Conservation (phyloP, 768 basidiomycete genomes). For the Termitomyces titanicus region DNA sequence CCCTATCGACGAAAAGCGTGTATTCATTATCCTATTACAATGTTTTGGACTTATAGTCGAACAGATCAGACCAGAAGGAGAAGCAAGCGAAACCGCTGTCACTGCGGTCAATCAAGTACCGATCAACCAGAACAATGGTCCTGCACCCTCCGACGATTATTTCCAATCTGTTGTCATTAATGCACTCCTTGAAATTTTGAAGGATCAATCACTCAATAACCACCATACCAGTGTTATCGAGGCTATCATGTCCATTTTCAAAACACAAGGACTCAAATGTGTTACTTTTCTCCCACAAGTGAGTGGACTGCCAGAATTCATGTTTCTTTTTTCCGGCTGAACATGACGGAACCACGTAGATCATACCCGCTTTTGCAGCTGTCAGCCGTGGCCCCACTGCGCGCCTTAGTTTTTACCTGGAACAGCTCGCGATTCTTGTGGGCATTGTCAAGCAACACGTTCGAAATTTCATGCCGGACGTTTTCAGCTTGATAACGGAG, state of each 20-base stretch:
- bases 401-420: conserved; percentile 85
- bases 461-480: conserved; percentile 82
- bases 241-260: conserved; percentile 98
- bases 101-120: conserved; percentile 68
- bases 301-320: neutral
- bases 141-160: conserved; percentile 84
- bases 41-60: conserved; percentile 29
- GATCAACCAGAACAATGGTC: conserved; percentile 55
- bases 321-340: neutral
- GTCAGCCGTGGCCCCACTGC: conserved; percentile 83
- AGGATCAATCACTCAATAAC: conserved; percentile 80
- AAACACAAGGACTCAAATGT: conserved; percentile 95
- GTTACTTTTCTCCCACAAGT: conserved; percentile 95
- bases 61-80: conserved; percentile 54
- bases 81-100: conserved; percentile 55
- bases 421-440: conserved; percentile 93
- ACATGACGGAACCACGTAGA: conserved; percentile 39
- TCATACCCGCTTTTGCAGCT: conserved; percentile 90
- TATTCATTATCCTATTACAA: neutral
- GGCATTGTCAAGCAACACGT: conserved; percentile 97
- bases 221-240: conserved; percentile 95
- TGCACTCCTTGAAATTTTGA: conserved; percentile 80
- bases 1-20: conserved; percentile 90
- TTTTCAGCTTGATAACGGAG: conserved; percentile 83
- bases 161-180: conserved; percentile 96